Evolutionary conservation across 371 early-diverging fungal genomes (phyloP).

Genomic region (Mucor lusitanicus): DNA sequence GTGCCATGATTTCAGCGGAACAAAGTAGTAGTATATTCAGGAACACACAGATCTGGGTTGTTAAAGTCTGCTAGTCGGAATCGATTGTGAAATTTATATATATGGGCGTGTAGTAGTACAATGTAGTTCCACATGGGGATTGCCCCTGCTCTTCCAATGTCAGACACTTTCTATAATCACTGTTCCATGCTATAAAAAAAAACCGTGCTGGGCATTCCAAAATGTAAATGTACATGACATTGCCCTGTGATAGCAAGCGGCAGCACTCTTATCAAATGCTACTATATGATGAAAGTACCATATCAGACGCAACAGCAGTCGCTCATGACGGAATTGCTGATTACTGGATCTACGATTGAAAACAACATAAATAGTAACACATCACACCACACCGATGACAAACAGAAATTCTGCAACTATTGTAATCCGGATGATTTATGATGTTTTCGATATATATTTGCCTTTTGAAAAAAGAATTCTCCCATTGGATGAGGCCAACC

Average conservation of each 20-base stretch:
- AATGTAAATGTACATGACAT: neutral
- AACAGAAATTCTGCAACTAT: neutral
- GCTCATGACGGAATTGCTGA: neutral
- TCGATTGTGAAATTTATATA: too few relatives aligned
- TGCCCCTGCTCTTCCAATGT: neutral
- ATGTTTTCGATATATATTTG: neutral
- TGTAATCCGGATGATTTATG: neutral
- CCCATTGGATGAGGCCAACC: slow-evolving; percentile 7
- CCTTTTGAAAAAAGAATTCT: slow-evolving; percentile 1
- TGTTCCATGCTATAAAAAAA: too few relatives aligned
- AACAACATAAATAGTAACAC: too few relatives aligned
- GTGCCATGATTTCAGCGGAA: too few relatives aligned
- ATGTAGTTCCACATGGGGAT: neutral
- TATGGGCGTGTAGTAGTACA: neutral
- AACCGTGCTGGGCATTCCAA: neutral
- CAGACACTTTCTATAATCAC: neutral
- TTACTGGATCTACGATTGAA: neutral
- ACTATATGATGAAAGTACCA: too few relatives aligned
- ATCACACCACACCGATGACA: too few relatives aligned
- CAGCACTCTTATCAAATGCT: too few relatives aligned
- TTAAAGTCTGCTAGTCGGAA: too few relatives aligned
- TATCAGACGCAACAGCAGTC: neutral
- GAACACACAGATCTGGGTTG: too few relatives aligned
- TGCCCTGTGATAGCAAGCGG: neutral
- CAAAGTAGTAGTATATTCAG: too few relatives aligned